phyloP scores from a whole-genome alignment of 177 flowering plant genomes.

The Tripterygium wilfordii region DNA sequence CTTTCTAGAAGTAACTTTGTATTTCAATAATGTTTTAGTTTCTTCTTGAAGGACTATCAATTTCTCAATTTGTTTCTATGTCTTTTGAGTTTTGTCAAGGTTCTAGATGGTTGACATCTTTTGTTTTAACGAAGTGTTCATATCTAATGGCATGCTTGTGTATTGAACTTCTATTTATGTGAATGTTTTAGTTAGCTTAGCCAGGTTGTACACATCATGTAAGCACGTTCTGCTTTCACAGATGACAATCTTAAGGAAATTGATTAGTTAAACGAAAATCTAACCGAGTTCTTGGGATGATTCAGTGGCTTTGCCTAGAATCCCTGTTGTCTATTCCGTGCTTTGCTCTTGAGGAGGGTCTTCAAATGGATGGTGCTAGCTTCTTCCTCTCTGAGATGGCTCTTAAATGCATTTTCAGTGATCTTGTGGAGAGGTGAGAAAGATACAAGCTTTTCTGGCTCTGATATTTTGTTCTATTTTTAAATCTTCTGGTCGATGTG shows the following conservation, averaged over 20 bases:
- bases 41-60: too few species aligned
- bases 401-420: constrained; percentile 40
- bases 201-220: too few species aligned
- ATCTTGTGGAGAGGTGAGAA: constrained; percentile 77
- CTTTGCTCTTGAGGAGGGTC: constrained; percentile 31
- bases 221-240: too few species aligned
- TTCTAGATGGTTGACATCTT: too few species aligned
- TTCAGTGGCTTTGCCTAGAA: constrained; percentile 89
- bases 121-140: background rate
- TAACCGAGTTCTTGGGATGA: too few species aligned
- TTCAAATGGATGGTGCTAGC: constrained; percentile 14
- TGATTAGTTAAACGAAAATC: too few species aligned
- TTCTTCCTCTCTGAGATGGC: constrained; percentile 44
- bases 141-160: background rate
- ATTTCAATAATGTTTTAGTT: too few species aligned
- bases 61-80: background rate
- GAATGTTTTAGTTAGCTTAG: too few species aligned
- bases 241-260: too few species aligned
- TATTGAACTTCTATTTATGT: background rate
- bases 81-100: too few species aligned
- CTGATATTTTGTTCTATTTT: background rate
- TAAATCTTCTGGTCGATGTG: too few species aligned
- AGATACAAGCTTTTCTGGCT: background rate
- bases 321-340: constrained; percentile 56
- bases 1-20: too few species aligned